Conservation (phyloP, 2,329 filamentous ascomycete genomes). For the Exutisphaerella laricina region DNA sequence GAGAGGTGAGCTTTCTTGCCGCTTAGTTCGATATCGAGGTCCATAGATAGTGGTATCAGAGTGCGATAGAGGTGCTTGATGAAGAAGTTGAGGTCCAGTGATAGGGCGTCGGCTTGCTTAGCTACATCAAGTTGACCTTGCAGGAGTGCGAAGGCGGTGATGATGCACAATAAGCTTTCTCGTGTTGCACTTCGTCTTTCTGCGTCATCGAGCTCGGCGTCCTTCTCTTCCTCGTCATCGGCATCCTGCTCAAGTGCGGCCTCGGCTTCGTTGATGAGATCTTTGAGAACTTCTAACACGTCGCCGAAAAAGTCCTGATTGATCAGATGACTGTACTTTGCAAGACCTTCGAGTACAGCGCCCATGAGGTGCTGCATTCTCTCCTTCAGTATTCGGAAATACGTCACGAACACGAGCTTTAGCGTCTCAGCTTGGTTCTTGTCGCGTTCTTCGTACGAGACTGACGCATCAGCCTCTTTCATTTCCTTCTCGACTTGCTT, state of each 20-base stretch:
- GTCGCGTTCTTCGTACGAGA: conserved; percentile 87
- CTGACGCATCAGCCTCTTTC: conserved; percentile 82
- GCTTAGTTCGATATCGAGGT: conserved; percentile 77
- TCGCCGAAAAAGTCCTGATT: conserved; percentile 99
- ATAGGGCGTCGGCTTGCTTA: conserved; percentile 72
- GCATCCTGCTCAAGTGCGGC: conserved; percentile 43
- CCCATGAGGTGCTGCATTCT: conserved; percentile 83
- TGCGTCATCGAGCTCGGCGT: conserved; percentile 41
- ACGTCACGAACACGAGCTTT: conserved; percentile 90
- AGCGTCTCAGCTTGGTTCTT: conserved; percentile 92
- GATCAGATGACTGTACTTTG: conserved; percentile 91
- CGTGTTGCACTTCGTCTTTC: conserved; percentile 66
- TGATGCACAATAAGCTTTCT: conserved; percentile 86
- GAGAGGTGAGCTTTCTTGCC: conserved; percentile 66
- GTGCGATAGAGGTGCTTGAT: conserved; percentile 88
- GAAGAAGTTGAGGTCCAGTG: conserved; percentile 92
- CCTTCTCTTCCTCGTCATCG: conserved; percentile 41
- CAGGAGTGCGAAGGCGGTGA: conserved; percentile 93
- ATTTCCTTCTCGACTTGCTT: conserved; percentile 90
- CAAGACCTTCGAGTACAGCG: conserved; percentile 89
- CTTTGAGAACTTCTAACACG: conserved; percentile 86
- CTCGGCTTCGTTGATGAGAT: conserved; percentile 72
- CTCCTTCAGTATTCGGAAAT: conserved; percentile 89
- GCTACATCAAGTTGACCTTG: conserved; percentile 80
- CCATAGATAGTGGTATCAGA: conserved; percentile 69